Base-by-base conservation (phyloP, 2,329 filamentous ascomycete species). In the Talaromyces sp. region DNA sequence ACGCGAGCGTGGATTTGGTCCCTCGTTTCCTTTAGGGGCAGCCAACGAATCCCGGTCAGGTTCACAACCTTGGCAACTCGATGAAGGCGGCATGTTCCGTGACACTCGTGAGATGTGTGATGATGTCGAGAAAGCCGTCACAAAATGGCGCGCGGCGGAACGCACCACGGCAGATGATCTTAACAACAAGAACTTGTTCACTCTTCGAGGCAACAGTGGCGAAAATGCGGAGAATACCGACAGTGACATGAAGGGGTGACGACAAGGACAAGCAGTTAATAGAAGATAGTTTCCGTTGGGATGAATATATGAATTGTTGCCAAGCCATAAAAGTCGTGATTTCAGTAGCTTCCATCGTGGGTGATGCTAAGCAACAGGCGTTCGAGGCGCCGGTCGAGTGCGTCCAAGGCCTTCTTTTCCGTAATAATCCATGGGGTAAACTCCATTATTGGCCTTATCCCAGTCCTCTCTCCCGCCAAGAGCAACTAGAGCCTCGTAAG, bases 341-440 rank as follows among this genome's bases (percentile, higher is more conserved):
- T 11, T 10, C 7, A 4, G 43, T 46, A 46, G n/a, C 43, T 24
- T 46, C 3, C 43, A 12, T 19, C 19, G 21, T 8, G 38, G 3
- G 3, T 43, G 8, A 9, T 32, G 12, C 41, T 11, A 46, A 46
- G 43, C 43, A 46, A 46, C 43, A 29, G 41, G 9, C 3, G 43
- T 43, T n/a, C 38, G 31, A 24, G 52, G 59, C 32, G 32, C 64
- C 7, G 75, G 74, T 70, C 82, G 92, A 32, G 89, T 92, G 72
- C 94, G 85, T 1, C 93, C 94, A 58, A 99, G 71, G 0, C 94
- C 94, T 52, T 97, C 91, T 72, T 89, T 93, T 0, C 88, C 92
- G 76, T 99, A 99, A 72, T 96, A 99, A 74, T 99, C 92, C 94
- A 99, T 99, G 0, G 92, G 93, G 77, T 99, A 99, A 14, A 91